Conservation (phyloP, 2,329 filamentous ascomycete species). For the Trichoderma atroviride region DNA sequence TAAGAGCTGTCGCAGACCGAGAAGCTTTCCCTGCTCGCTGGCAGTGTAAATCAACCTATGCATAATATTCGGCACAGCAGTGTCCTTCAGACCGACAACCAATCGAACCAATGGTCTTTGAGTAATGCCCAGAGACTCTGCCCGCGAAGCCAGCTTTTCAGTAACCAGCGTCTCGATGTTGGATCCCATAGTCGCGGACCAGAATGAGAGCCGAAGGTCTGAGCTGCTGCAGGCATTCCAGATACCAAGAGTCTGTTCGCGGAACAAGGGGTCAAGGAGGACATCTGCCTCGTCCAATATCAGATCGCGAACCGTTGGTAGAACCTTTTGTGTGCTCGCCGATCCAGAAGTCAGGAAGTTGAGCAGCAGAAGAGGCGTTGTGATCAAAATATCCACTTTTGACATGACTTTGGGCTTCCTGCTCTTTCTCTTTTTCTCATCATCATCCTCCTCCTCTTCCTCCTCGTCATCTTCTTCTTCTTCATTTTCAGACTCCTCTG, state of each 20-base stretch:
- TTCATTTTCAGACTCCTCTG: constrained; percentile 42
- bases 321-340: constrained; percentile 48
- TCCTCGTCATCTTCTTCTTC: constrained; percentile 31
- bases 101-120: constrained; percentile 70
- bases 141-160: constrained; percentile 64
- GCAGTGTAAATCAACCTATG: constrained; percentile 91
- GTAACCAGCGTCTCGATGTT: constrained; percentile 80
- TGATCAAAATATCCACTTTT: constrained; percentile 46
- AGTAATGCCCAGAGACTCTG: constrained; percentile 41
- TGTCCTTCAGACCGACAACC: constrained; percentile 95
- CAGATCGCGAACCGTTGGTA: constrained; percentile 72
- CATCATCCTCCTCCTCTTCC: constrained; percentile 30
- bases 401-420: constrained; percentile 37
- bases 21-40: constrained; percentile 89
- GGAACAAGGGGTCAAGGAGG: constrained; percentile 86
- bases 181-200: constrained; percentile 97
- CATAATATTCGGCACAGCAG: constrained; percentile 86
- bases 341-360: constrained; percentile 64
- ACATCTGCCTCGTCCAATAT: constrained; percentile 95
- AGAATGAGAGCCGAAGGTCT: constrained; percentile 75
- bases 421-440: constrained; percentile 34
- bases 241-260: constrained; percentile 81
- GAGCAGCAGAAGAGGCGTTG: constrained; percentile 64
- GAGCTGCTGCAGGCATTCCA: constrained; percentile 77
- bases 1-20: constrained; percentile 85